Conservation (phyloP, 805 yeast species). For the Candida coquimbonensis region DNA sequence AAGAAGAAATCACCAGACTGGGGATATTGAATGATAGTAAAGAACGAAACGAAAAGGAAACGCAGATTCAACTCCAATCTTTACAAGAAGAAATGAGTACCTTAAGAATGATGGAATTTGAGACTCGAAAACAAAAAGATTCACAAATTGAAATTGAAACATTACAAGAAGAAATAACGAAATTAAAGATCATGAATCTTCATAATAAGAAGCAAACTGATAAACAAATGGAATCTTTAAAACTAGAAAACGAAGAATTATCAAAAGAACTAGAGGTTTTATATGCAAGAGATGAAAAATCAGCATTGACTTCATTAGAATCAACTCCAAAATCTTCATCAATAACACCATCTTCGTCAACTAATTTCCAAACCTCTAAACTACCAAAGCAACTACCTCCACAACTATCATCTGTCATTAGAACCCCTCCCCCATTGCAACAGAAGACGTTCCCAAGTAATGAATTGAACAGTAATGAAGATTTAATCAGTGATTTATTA, state of each 20-base stretch:
- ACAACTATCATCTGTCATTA: not conserved
- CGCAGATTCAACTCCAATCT: no score
- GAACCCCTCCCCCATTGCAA: conserved; percentile 3
- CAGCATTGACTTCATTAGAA: conserved; percentile 4
- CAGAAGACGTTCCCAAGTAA: conserved; percentile 1
- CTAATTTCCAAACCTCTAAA: not conserved
- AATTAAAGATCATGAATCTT: conserved; percentile 8
- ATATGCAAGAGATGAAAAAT: conserved; percentile 1
- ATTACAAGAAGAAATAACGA: conserved; percentile 6
- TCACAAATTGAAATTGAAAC: not conserved
- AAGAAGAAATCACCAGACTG: no score
- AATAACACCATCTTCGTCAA: not conserved
- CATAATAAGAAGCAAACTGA: conserved; percentile 6
- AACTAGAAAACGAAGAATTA: conserved; percentile 9
- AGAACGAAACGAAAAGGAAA: no score
- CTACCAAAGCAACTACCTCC: not conserved
- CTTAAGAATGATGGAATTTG: no score
- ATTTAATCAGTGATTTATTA: conserved; percentile 15
- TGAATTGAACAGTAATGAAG: conserved; percentile 7
- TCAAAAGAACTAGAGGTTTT: conserved; percentile 7
- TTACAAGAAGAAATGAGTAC: no score
- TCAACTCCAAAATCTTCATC: conserved; percentile 7
- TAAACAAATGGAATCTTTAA: conserved; percentile 8
- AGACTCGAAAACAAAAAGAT: no score
- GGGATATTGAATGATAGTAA: no score